Evolutionary conservation across 805 yeast genomes (phyloP), one percentile per base, ranked within the genome.

Genomic region (Saccharomyces jurei): DNA sequence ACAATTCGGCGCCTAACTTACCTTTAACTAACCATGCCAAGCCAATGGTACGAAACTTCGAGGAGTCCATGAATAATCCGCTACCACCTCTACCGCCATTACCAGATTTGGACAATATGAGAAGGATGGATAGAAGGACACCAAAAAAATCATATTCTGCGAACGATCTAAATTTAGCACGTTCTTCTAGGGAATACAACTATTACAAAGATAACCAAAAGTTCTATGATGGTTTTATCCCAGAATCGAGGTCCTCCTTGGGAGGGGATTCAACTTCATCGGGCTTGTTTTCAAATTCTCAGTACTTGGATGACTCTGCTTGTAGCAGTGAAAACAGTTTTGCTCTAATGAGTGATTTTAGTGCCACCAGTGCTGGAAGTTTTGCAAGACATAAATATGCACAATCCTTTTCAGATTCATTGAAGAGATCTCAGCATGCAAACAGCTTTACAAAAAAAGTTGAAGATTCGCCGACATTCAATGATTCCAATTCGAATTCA

Each of bases 321-420:
- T 63, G 71, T 14, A 74, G 75, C 14, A 68, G 72, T 53, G 71
- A 68, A 46, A 63, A 67, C 44, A 72, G 77, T 52, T 70, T 77
- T 29, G 74, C 80, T 2, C 64, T 74, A 9, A 67, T 77, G 70
- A 77, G 81, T 36, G 94, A 87, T 66, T 78, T 87, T 58, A 86
- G 94, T 71, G 96, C 96, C 4, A 87, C 96, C 0, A 85, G 94
- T 58, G 96, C 96, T 1, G 96, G 95, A 0, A 87, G 95, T 30
- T 82, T 83, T 55, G 82, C 84, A 49, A 79, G 96, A 63, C 95
- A 89, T 66, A 85, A 79, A 61, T 76, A 74, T 64, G 83, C 83
- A 36, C 71, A 71, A 54, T 65, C 73, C 11, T 66, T 70, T 53
- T 57, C 61, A 9, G 66, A 65, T 48, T 63, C 71, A 27, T 50